Evolutionary conservation across 2,329 filamentous ascomycete genomes (phyloP), one percentile per base, ranked within the genome.

Genomic region (Cladophialophora yegresii): DNA sequence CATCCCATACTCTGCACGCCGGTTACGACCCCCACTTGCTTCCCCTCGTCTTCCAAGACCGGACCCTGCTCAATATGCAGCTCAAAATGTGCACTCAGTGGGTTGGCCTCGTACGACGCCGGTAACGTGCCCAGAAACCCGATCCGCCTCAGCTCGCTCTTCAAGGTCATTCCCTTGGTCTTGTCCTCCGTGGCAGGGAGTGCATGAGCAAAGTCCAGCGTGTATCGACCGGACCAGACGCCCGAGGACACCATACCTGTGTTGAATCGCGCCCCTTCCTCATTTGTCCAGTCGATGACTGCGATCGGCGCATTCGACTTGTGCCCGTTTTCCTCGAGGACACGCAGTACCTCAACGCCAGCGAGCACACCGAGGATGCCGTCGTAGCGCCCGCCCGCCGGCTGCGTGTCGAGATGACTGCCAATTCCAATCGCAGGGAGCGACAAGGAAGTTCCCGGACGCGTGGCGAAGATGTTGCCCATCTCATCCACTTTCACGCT

Each of bases 51-150:
- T 72, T 93, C 87, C 0, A 96, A 82, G 40, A 91, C 84, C 0
- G 90, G 90, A 0, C 90, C 90, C 74, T 96, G 91, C 74, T 96
- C 91, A 58, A 93, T 93, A 73, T 95, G 91, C 12, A 93, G 81
- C 75, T 93, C 90, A 71, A 93, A 93, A 75, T 93, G 90, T 0
- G 89, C 89, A 12, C 84, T 88, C 77, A 93, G 86, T 0, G 88
- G 88, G 10, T 83, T 84, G 28, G 81, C 78, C 65, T 82, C 78
- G 73, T 88, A 81, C 61, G 80, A 85, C 22, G 84, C 84, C 9
- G 83, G 81, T 0, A 81, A 76, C 0, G 75, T 70, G 16, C 90
- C 90, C 0, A 91, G 76, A 67, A 90, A 92, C 0, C 87, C 87
- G 58, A 92, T 92, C 8, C 57, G 57, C 47, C 53, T 30, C 45